These are phyloP conservation scores for Hypoxylon sp. DNA, from an alignment of 2,329 filamentous ascomycete species.

Conservation along the genomic window DNA sequence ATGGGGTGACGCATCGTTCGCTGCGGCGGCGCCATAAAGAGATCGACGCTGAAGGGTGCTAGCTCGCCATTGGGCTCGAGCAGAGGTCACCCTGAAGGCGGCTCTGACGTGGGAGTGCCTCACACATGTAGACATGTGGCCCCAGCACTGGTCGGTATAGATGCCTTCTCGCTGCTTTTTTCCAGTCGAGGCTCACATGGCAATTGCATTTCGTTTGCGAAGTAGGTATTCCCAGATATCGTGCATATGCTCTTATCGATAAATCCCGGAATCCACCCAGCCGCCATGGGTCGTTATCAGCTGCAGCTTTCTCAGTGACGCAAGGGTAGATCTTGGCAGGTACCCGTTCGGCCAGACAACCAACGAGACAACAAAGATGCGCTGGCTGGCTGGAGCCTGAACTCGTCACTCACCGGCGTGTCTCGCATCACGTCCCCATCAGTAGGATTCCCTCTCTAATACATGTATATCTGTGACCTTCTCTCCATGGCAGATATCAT, in stretches of 20 bases:
- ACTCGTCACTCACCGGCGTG: not conserved
- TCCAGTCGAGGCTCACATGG: not conserved
- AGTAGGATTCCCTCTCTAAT: constrained; percentile 9
- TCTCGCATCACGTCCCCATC: not conserved
- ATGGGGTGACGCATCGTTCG: not conserved
- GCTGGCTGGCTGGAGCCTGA: not conserved
- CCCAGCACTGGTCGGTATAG: constrained; percentile 23
- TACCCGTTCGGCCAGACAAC: constrained; percentile 27
- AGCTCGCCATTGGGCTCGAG: constrained; percentile 36
- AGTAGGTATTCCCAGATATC: not conserved
- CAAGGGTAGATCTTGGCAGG: constrained; percentile 34
- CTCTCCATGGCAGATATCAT: constrained; percentile 6
- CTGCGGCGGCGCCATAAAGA: constrained; percentile 10
- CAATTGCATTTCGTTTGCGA: constrained; percentile 1
- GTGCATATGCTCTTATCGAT: constrained; percentile 25
- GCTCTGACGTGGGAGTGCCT: constrained; percentile 42
- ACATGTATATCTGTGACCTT: constrained; percentile 11
- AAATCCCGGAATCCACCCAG: not conserved
- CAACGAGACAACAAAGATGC: not conserved
- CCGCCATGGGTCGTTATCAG: not conserved
- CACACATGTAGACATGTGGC: constrained; percentile 48
- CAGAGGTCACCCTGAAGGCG: constrained; percentile 40
- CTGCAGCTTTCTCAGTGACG: constrained; percentile 19
- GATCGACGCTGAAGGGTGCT: constrained; percentile 22
- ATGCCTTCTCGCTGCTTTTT: not conserved